Base-by-base conservation (phyloP, 352 stramenopile genomes). In the Phytophthora vignae region DNA sequence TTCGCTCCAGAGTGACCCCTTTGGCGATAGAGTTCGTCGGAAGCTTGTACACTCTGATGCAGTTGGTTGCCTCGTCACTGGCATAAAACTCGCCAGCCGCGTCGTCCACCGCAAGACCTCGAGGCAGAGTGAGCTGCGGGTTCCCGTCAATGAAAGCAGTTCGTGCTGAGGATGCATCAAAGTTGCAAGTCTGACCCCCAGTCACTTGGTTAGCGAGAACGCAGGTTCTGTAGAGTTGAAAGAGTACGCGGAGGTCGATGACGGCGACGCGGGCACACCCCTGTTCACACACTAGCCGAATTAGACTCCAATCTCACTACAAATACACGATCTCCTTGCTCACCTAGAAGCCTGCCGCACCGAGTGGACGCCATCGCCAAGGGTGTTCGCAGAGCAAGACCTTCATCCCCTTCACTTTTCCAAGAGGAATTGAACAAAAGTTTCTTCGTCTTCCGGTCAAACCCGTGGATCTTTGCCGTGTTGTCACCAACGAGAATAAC, bases 31-130 rank as follows among this genome's bases (percentile, higher is more conserved):
- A 22, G 48, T 56, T 74, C 4, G 55, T 71, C 4, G 71, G 60
- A 2, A 88, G 58, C 50, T 76, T 73, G 27, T 84, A 82, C 8
- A 90, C 85, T 7, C 79, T 71, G 7, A 94, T 67, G 44, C 83
- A 78, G 46, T 91, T 84, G 22, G 73, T 81, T 36, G 69, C 44
- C 38, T 85, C 67, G 21, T 94, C 87, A n/a, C 71, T 88, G 44
- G 84, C 69, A 21, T 85, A 94, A 40, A 94, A 63, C 29, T 94
- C 85, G n/a, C 62, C 78, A 1, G 83, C 79, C 0, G 64, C 76
- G 48, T 90, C 79, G 63, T 94, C 87, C 7, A 91, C 71, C 10
- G 76, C 76, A 27, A 91, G 42, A 17, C 71, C 69, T 33, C 64
- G 66, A 49, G 68, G 61, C 3, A 48, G 55, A 21, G 22, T 55